phyloP scores from a whole-genome alignment of 208 protist species.

The Phytomonas serpens region DNA sequence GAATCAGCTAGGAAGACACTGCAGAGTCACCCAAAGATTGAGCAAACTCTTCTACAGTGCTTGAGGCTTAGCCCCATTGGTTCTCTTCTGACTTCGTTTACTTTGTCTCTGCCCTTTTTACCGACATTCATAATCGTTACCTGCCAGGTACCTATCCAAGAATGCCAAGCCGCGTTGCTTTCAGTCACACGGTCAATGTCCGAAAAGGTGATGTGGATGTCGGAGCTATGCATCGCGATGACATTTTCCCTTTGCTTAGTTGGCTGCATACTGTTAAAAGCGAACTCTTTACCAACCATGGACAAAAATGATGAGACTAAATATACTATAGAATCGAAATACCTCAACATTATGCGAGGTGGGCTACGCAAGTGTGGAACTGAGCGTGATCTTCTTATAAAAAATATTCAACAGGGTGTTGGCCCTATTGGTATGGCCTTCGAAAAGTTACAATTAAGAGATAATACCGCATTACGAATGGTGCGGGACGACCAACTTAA shows the following conservation, averaged over 20 bases:
- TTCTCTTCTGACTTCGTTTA: constrained; percentile 68
- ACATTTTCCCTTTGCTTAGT: constrained; percentile 66
- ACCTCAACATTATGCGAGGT: constrained; percentile 46
- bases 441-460: constrained; percentile 60
- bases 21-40: constrained; percentile 32
- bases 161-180: constrained; percentile 59
- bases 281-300: constrained; percentile 12
- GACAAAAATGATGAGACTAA: constrained; percentile 14
- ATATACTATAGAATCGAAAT: constrained; percentile 14
- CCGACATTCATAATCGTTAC: constrained; percentile 41
- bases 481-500: constrained; percentile 61
- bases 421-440: constrained; percentile 57
- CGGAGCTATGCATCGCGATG: constrained; percentile 52
- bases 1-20: constrained; percentile 40
- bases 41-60: constrained; percentile 27
- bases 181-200: constrained; percentile 31
- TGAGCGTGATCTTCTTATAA: constrained; percentile 72
- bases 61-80: constrained; percentile 63
- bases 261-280: constrained; percentile 56
- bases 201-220: constrained; percentile 23
- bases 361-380: constrained; percentile 47
- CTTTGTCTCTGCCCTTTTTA: constrained; percentile 64
- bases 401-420: constrained; percentile 76
- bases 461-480: constrained; percentile 56
- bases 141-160: constrained; percentile 38